Conservation (phyloP, 129 eudicot genomes). For the sunflower (Helianthus annuus) region DNA sequence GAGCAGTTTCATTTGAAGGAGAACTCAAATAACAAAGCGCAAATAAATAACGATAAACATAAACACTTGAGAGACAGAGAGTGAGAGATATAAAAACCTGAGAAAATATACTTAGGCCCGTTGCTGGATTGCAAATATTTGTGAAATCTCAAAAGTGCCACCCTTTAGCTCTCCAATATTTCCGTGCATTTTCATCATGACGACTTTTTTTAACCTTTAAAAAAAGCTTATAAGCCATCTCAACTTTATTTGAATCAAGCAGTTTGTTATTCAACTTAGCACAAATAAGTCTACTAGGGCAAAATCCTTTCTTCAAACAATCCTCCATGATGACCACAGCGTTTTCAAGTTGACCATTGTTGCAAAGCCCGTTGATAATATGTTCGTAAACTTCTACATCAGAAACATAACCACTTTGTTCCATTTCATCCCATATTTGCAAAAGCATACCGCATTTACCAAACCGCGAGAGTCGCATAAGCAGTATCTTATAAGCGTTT, state of each 20-base stretch:
- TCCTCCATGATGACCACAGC: constrained; percentile 77
- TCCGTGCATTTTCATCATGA: constrained; percentile 61
- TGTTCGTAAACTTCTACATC: constrained; percentile 83
- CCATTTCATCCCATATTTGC: constrained; percentile 85
- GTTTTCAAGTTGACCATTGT: constrained; percentile 80
- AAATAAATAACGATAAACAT: background rate
- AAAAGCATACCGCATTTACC: constrained; percentile 92
- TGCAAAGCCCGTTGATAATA: constrained; percentile 74
- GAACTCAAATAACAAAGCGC: constrained; percentile 6
- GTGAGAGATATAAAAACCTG: constrained; percentile 28
- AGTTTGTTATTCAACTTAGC: constrained; percentile 72
- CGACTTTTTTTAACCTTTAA: constrained; percentile 70
- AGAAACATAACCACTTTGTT: constrained; percentile 60
- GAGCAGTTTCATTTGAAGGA: constrained; percentile 5
- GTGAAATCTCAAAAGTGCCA: constrained; percentile 68
- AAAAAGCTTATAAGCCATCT: constrained; percentile 72
- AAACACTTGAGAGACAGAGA: background rate
- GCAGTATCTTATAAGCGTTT: constrained; percentile 69
- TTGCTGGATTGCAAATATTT: constrained; percentile 13
- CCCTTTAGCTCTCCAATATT: constrained; percentile 83
- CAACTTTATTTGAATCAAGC: constrained; percentile 62
- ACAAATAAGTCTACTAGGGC: constrained; percentile 70
- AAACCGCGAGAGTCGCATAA: constrained; percentile 71
- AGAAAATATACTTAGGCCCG: constrained; percentile 8
- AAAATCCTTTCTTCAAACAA: constrained; percentile 69